phyloP scores from a whole-genome alignment of 768 basidiomycete genomes.

The Dentipellis sp. region DNA sequence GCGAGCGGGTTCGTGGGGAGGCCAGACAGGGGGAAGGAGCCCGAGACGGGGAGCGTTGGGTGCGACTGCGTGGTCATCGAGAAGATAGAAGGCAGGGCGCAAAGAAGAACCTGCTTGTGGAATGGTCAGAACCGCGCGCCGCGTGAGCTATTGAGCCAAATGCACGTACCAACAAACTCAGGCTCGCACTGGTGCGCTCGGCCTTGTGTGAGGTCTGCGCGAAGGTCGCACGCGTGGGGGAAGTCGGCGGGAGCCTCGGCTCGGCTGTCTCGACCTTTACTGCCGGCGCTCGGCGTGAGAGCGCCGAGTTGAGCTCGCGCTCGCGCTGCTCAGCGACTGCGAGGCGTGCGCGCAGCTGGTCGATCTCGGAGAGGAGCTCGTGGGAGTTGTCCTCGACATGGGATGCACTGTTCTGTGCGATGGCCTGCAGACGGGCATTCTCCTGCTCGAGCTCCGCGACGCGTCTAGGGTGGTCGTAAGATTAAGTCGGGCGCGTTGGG shows the following conservation, averaged over 20 bases:
- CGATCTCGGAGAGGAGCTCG: conserved; percentile 48
- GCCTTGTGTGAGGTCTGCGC: conserved; percentile 36
- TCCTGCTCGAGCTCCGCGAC: conserved; percentile 81
- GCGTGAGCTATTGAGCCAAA: conserved; percentile 4
- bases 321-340: conserved; percentile 60
- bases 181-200: conserved; percentile 38
- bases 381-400: conserved; percentile 18
- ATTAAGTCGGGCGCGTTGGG: conserved; percentile 7
- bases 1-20: conserved; percentile 19
- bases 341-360: conserved; percentile 56
- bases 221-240: conserved; percentile 30
- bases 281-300: conserved; percentile 28
- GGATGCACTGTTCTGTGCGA: conserved; percentile 37
- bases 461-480: conserved; percentile 36
- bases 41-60: conserved; percentile 41
- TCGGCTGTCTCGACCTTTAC: conserved; percentile 58
- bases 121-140: conserved; percentile 11
- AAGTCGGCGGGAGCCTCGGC: conserved; percentile 35
- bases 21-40: conserved; percentile 41
- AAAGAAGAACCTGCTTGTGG: conserved; percentile 55
- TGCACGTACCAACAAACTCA: conserved; percentile 60
- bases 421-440: conserved; percentile 59
- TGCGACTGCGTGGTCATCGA: conserved; percentile 48
- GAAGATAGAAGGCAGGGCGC: conserved; percentile 66
- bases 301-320: conserved; percentile 52